phyloP scores from a whole-genome alignment of 2,329 filamentous ascomycete species.

The Aureobasidium uvarum region DNA sequence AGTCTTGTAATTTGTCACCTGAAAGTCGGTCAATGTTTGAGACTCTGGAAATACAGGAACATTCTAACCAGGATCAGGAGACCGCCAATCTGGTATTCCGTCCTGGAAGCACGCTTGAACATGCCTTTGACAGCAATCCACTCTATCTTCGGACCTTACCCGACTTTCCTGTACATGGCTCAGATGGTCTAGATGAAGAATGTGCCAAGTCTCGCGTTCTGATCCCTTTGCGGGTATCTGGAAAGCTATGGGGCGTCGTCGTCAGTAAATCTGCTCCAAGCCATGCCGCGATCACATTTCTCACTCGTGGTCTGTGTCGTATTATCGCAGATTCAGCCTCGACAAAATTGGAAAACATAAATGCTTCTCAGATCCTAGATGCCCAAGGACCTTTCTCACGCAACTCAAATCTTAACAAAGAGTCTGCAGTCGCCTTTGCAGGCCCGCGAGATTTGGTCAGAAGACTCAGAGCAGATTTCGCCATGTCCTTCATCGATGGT shows the following conservation, averaged over 20 bases:
- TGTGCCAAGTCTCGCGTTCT: background rate
- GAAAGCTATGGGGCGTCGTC: conserved; percentile 6
- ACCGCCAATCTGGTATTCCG: background rate
- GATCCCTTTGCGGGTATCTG: background rate
- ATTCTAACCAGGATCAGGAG: background rate
- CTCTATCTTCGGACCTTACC: background rate
- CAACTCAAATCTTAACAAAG: background rate
- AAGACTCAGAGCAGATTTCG: background rate
- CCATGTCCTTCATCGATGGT: background rate
- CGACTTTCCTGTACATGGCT: background rate
- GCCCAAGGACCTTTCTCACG: background rate
- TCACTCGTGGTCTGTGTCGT: background rate
- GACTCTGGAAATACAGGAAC: background rate
- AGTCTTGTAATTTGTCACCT: background rate
- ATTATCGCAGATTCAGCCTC: background rate
- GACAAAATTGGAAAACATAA: background rate
- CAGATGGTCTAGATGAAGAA: background rate
- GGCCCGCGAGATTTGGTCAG: background rate
- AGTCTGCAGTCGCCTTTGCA: background rate
- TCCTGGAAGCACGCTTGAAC: background rate
- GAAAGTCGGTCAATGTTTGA: background rate
- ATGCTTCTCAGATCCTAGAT: background rate
- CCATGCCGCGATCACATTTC: background rate
- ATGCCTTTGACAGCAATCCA: background rate
- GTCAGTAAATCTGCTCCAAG: background rate